Evolutionary conservation across 2,329 filamentous ascomycete genomes (phyloP), one percentile per base, ranked within the genome.

Genomic region (Penicillium sp.): DNA sequence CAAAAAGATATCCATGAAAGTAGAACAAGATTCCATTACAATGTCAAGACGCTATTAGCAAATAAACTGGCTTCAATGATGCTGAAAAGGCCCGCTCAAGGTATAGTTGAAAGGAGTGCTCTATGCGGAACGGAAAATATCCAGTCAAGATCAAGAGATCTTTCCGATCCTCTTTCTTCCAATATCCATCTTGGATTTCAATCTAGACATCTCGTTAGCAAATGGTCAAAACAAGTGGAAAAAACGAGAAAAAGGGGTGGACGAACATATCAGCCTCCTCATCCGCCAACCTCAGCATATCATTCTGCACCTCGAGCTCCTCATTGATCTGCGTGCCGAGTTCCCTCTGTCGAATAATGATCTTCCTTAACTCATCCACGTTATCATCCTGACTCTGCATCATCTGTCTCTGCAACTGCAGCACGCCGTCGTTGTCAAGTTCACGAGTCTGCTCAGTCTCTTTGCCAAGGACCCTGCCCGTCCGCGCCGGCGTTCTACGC

Each of bases 401-500:
- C 49, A 81, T 75, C 58, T 82, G 77, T 56, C 76, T 72, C 65
- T 84, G 81, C 53, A 84, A 61, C 64, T 83, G 80, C 57, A 84
- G 55, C 13, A 84, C 78, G 0, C 81, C 81, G n/a, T 76, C 68
- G 53, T 84, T 84, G 62, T 83, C 81, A 54, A 83, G 61, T 57
- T 83, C 79, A 12, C 81, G 69, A 9, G 81, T 84, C 34, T 76
- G 72, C 53, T 80, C 77, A 0, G 81, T 84, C 67, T 84, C 81
- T 42, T 72, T 73, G 58, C 73, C 60, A 63, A 78, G 39, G 58
- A 80, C 55, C 54, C 79, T 49, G 65, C 80, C 58, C 68, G 69
- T 48, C 72, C 77, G 46, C 64, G 72, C 57, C 5, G 60, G 53
- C 22, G 59, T 61, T 32, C 53, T 56, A 9, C 54, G 52, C 6